These are phyloP conservation scores for Polytolypa hystricis DNA, from an alignment of 2,329 filamentous ascomycete species.

Conservation along the genomic window DNA sequence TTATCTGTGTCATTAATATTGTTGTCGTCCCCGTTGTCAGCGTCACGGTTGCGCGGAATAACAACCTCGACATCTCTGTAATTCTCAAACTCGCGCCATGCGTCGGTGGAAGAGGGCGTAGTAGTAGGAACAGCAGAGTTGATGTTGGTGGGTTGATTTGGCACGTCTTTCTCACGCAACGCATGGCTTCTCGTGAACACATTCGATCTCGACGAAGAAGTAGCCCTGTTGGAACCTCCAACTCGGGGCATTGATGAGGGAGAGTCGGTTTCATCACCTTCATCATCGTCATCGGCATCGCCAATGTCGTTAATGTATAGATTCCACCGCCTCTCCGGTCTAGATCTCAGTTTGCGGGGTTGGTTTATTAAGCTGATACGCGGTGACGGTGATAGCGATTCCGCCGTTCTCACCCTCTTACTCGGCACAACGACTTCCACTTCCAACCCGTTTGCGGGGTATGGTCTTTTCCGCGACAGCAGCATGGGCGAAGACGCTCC, in stretches of 20 bases:
- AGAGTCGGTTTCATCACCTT: background rate
- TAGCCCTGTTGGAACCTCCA: background rate
- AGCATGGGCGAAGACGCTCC: too few relatives aligned
- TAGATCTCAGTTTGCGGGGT: background rate
- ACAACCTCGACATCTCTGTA: constrained; percentile 4
- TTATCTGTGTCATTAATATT: background rate
- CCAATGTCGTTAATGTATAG: background rate
- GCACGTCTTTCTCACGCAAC: too few relatives aligned
- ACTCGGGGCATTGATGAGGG: too few relatives aligned
- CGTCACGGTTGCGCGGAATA: background rate
- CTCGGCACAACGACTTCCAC: constrained; percentile 2
- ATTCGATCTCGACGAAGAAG: background rate
- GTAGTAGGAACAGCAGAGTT: background rate
- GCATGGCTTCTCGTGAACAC: background rate
- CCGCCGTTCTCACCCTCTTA: background rate
- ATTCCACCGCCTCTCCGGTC: background rate
- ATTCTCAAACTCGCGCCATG: too few relatives aligned
- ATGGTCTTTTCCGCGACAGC: too few relatives aligned
- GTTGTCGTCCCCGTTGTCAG: background rate
- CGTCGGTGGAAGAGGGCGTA: background rate
- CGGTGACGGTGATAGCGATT: background rate
- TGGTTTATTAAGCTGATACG: background rate
- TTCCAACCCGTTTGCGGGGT: constrained; percentile 3
- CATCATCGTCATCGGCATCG: background rate
- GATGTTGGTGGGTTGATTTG: background rate